Conservation (phyloP, 768 basidiomycete species). For the Lactarius trivialis region DNA sequence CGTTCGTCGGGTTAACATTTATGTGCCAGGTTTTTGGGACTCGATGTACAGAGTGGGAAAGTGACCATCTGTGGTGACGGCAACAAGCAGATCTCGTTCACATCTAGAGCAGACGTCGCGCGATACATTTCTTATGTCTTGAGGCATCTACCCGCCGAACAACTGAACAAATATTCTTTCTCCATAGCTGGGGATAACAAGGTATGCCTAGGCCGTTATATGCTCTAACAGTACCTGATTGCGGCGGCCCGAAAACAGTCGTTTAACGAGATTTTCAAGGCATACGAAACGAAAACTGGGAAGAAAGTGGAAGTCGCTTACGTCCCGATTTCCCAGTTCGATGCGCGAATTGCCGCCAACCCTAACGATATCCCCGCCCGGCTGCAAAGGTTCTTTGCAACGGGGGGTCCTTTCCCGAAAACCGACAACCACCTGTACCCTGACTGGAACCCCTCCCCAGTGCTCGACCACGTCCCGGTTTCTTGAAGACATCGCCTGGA, state of each 20-base stretch:
- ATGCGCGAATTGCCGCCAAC: constrained; percentile 16
- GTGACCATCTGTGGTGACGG: constrained; percentile 21
- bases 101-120: constrained; percentile 19
- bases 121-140: constrained; percentile 20
- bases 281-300: constrained; percentile 21
- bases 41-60: constrained; percentile 17
- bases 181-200: constrained; percentile 13
- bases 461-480: background rate
- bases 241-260: constrained; percentile 1
- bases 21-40: background rate
- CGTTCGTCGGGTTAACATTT: background rate
- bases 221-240: background rate
- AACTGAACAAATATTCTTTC: constrained; percentile 9
- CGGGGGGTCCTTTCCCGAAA: constrained; percentile 4
- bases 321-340: constrained; percentile 12
- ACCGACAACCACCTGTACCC: constrained; percentile 20
- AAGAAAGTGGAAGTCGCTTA: constrained; percentile 22
- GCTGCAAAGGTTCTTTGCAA: constrained; percentile 14
- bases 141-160: constrained; percentile 17
- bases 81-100: constrained; percentile 21
- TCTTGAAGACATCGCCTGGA: background rate
- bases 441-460: constrained; percentile 18
- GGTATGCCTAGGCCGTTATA: constrained; percentile 6
- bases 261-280: constrained; percentile 23
- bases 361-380: constrained; percentile 8